Evolutionary conservation across 768 basidiomycete genomes (phyloP).

Genomic region (Pisolithus tinctorius): DNA sequence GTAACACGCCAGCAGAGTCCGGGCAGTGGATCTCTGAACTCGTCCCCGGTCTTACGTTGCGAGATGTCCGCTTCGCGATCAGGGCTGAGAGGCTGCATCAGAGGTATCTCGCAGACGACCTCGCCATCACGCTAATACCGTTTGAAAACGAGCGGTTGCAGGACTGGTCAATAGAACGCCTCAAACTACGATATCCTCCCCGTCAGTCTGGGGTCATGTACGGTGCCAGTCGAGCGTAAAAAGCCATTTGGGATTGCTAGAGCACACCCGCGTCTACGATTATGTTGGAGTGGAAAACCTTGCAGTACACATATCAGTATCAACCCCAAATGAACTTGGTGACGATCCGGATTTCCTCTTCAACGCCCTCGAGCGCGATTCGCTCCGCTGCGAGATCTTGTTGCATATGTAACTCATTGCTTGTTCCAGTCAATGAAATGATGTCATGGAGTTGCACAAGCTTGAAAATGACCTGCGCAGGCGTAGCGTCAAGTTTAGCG

Average conservation of each 20-base stretch:
- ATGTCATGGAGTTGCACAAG: slow-evolving; percentile 62
- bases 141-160: slow-evolving; percentile 5
- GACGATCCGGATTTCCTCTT: slow-evolving; percentile 18
- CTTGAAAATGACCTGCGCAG: slow-evolving; percentile 62
- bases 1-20: slow-evolving; percentile 3
- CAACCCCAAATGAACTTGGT: slow-evolving; percentile 26
- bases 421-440: slow-evolving; percentile 73
- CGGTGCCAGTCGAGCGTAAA: not conserved
- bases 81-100: slow-evolving; percentile 32
- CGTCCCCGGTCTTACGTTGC: slow-evolving; percentile 40
- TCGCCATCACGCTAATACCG: slow-evolving; percentile 18
- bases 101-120: slow-evolving; percentile 15
- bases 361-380: slow-evolving; percentile 28
- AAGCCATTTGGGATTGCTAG: not conserved
- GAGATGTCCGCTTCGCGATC: slow-evolving; percentile 45
- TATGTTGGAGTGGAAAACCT: not conserved
- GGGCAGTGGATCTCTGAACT: slow-evolving; percentile 9
- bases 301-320: not conserved
- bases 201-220: not conserved
- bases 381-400: slow-evolving; percentile 49
- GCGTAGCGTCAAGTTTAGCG: slow-evolving; percentile 42
- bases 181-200: slow-evolving; percentile 16
- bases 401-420: slow-evolving; percentile 56
- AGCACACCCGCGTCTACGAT: not conserved
- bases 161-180: slow-evolving; percentile 19